phyloP scores from a whole-genome alignment of 1,139 yeast species.

The Wickerhamomyces sp. region DNA sequence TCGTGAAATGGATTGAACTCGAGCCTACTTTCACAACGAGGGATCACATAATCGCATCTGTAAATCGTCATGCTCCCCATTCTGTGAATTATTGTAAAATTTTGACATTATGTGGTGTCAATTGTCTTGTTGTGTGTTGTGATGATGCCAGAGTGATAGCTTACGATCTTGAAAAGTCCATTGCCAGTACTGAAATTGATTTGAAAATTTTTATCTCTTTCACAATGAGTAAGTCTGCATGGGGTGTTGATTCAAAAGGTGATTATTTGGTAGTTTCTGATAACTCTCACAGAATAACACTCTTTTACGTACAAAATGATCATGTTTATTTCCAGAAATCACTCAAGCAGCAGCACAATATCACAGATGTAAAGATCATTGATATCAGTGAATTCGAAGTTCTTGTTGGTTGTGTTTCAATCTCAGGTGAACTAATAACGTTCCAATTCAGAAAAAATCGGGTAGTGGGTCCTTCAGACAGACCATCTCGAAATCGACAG shows the following conservation, averaged over 20 bases:
- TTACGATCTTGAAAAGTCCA: constrained; percentile 30
- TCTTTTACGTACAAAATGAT: constrained; percentile 31
- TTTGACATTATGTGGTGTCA: constrained; percentile 27
- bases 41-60: constrained; percentile 27
- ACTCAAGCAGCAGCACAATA: constrained; percentile 47
- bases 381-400: constrained; percentile 19
- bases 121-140: constrained; percentile 41
- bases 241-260: constrained; percentile 57
- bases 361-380: constrained; percentile 51
- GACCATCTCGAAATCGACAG: not conserved
- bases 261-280: constrained; percentile 50
- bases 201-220: constrained; percentile 33
- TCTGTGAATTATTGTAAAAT: constrained; percentile 44
- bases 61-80: constrained; percentile 53
- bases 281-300: constrained; percentile 44
- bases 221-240: constrained; percentile 44
- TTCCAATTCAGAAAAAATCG: constrained; percentile 32
- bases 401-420: constrained; percentile 38
- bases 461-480: constrained; percentile 29
- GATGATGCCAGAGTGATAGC: constrained; percentile 55
- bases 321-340: constrained; percentile 20
- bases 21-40: constrained; percentile 13
- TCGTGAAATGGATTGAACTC: constrained; percentile 5
- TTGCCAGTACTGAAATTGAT: not conserved
- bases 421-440: constrained; percentile 43